Base-by-base conservation (phyloP, 495 filamentous ascomycete genomes). In the Neurospora sublineolata region DNA sequence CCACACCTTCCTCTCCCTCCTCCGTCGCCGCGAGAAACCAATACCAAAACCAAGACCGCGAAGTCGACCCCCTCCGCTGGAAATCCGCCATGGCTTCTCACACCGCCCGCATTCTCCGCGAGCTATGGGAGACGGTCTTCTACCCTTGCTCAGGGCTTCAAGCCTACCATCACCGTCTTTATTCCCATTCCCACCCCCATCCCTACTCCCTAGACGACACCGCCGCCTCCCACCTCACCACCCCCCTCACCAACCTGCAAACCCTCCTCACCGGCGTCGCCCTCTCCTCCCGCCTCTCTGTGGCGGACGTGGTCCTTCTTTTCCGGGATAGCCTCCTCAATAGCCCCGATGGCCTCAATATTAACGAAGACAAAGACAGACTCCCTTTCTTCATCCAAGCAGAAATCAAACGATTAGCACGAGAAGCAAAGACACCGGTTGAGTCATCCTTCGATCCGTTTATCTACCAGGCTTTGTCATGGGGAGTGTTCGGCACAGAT, bases 281-380 rank as follows among this genome's bases (percentile, higher is more conserved):
- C 42, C 42, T 46, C 42, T 46, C 9, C 42, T 46, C 42, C 42
- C 42, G n/a, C n/a, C 42, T 46, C 1, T 46, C 42, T 0, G n/a
- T 46, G 8, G n/a, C 42, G 18, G 42, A 46, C 3, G 42, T 46
- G 1, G 42, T n/a, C 3, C 3, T 46, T 0, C n/a, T 46, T 20
- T n/a, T 46, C 0, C 42, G n/a, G n/a, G 42, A 46, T 46, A 20
- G 3, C n/a, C 3, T 46, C 42, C n/a, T 46, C 42, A 4, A 44
- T 4, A 10, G 1, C 41, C 3, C 3, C 18, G 0, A 46, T 0
- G 8, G 39, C 6, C 5, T 41, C 1, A 4, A 11, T 4, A 0
- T n/a, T 0, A 46, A 44, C 3, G 42, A 46, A 11, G n/a, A 44
- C 2, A n/a, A 20, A 0, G n/a, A 44, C 2, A n/a, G 10, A 0